Base-by-base conservation (phyloP, 345 rosid species). In the Populus alba region DNA sequence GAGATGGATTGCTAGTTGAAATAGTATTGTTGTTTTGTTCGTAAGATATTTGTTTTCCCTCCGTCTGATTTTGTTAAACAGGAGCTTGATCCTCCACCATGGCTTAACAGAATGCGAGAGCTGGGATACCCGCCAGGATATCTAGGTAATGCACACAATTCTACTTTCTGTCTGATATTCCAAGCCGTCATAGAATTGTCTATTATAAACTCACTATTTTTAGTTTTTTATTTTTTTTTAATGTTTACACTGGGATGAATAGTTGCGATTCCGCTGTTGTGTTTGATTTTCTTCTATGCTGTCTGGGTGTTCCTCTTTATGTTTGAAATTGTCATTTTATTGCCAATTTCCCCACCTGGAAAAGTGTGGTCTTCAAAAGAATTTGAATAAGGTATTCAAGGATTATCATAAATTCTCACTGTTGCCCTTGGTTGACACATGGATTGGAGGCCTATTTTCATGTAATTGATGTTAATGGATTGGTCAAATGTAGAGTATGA, bases 31-130 rank as follows among this genome's bases (percentile, higher is more conserved):
- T 41, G 33, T 23, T 47, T 47, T 73, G 45, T 79, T 38, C 74
- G 27, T 8, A 8, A 45, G 35, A 63, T 70, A 41, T 20, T 27
- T 39, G 6, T 74, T 6, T 41, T 41, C 17, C 10, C 41, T 23
- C 59, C 3, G 4, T 25, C 4, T 12, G 68, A 23, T 45, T 63
- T 70, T 74, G 57, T 69, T 47, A 17, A 75, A 27, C 81, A 97
- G 99, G 98, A 92, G 83, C 89, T 94, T n/a, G 99, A 97, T 84
- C 98, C 99, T 75, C 99, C 98, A 53, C 98, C 99, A 16, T 97
- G 98, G 99, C 94, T 94, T 72, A 72, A 88, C 85, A 91, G 97
- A 83, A 97, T 97, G 99, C 90, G 91, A 76, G 97, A 97, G 83
- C 82, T 97, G 83, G 99, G 99, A 9, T 97, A 97, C 75, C 97